Conservation (phyloP, 169 alveolate species). For the Plasmodium fragile region DNA sequence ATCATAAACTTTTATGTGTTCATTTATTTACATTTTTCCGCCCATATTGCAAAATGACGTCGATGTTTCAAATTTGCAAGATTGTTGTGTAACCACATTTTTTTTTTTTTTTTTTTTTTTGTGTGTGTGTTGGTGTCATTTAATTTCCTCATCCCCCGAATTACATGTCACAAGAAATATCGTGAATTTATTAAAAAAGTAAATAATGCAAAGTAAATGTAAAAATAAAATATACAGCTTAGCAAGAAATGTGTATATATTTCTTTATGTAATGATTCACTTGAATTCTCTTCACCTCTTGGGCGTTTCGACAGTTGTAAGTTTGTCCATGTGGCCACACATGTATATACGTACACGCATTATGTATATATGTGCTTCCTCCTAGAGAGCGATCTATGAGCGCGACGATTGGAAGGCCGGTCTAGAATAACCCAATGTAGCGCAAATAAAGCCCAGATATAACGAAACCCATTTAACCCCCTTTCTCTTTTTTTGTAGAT, state of each 20-base stretch:
- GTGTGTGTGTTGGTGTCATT: neutral
- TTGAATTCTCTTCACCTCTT: conserved; percentile 38
- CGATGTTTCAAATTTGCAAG: conserved; percentile 4
- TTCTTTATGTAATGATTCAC: conserved; percentile 22
- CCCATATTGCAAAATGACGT: conserved; percentile 33
- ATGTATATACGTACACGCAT: neutral
- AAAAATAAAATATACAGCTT: conserved; percentile 59
- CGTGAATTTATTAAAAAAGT: conserved; percentile 9
- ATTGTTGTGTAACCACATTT: conserved; percentile 13
- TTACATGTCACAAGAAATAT: conserved; percentile 6
- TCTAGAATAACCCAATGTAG: neutral
- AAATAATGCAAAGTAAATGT: conserved; percentile 60
- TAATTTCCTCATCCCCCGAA: neutral
- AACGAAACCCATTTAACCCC: neutral
- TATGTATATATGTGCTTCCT: neutral
- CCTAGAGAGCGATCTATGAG: neutral
- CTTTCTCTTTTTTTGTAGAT: neutral
- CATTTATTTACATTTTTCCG: neutral
- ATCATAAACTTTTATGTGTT: neutral
- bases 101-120: neutral
- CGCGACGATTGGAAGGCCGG: neutral
- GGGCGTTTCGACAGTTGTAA: conserved; percentile 42
- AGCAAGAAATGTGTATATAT: conserved; percentile 56
- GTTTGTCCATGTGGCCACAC: neutral
- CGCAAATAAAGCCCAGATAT: neutral